phyloP scores from a whole-genome alignment of 106 monocot species.

The Allium fistulosum region DNA sequence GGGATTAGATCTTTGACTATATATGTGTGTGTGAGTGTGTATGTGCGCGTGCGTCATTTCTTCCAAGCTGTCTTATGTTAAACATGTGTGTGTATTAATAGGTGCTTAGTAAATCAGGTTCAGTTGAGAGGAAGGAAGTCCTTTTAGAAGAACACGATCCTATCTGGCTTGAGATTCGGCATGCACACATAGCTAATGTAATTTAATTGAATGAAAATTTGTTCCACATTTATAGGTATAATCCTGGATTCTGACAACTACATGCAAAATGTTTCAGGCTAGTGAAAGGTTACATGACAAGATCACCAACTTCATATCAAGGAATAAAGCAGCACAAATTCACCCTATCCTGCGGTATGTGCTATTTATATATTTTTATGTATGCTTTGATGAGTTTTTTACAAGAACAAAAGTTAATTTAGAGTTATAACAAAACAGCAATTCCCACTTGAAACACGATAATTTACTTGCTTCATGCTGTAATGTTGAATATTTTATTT shows the following conservation, averaged over 20 bases:
- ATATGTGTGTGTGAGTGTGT: background rate
- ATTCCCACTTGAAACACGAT: too few species aligned
- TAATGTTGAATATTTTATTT: too few species aligned
- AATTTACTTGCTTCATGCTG: too few species aligned
- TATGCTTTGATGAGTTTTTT: too few species aligned
- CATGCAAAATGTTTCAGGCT: constrained; percentile 41
- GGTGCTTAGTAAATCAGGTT: constrained; percentile 71
- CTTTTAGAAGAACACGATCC: constrained; percentile 99
- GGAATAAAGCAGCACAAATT: constrained; percentile 96
- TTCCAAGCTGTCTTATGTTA: background rate
- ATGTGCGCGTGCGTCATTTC: background rate
- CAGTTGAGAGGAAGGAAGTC: constrained; percentile 90
- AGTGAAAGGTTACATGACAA: constrained; percentile 95
- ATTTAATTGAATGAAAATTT: constrained; percentile 3
- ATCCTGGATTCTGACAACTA: constrained; percentile 10
- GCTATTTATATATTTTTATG: background rate
- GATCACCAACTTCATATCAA: constrained; percentile 89
- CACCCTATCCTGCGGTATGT: constrained; percentile 59
- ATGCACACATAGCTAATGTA: constrained; percentile 97
- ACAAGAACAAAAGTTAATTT: too few species aligned
- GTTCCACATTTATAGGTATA: constrained; percentile 4
- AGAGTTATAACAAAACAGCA: too few species aligned
- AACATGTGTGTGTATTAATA: constrained; percentile 14
- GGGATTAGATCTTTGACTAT: background rate
- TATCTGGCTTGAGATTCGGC: constrained; percentile 93